phyloP scores from a whole-genome alignment of 2,329 filamentous ascomycete species.

The Paecilomyces variotii region DNA sequence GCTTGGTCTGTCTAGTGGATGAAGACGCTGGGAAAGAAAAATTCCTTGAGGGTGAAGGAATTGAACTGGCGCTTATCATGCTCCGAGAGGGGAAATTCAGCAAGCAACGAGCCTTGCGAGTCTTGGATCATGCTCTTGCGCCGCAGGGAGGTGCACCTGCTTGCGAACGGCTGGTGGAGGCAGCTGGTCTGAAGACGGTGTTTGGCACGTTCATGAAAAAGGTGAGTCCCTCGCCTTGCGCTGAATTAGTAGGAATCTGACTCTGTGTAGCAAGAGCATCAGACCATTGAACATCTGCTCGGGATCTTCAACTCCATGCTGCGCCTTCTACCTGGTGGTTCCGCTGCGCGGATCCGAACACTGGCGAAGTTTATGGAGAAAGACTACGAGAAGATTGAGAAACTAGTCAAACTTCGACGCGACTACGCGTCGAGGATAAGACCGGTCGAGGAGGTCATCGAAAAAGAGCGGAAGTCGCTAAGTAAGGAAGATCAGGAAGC shows the following conservation, averaged over 20 bases:
- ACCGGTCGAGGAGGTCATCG: slow-evolving; percentile 56
- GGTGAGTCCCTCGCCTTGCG: slow-evolving; percentile 15
- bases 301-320: slow-evolving; percentile 79
- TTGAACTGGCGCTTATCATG: slow-evolving; percentile 89
- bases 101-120: slow-evolving; percentile 66
- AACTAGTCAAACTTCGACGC: slow-evolving; percentile 61
- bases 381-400: slow-evolving; percentile 75
- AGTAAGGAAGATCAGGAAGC: slow-evolving; percentile 53
- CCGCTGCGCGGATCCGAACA: slow-evolving; percentile 68
- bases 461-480: slow-evolving; percentile 47
- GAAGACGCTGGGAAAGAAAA: slow-evolving; percentile 66
- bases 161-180: slow-evolving; percentile 71
- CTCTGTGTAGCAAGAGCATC: slow-evolving; percentile 47
- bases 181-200: slow-evolving; percentile 71
- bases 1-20: slow-evolving; percentile 71
- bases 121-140: slow-evolving; percentile 73
- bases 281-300: slow-evolving; percentile 69
- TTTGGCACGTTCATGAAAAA: slow-evolving; percentile 88
- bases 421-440: slow-evolving; percentile 60
- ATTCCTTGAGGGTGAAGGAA: slow-evolving; percentile 82
- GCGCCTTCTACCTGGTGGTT: slow-evolving; percentile 68
- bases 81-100: slow-evolving; percentile 79
- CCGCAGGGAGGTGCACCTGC: slow-evolving; percentile 52
- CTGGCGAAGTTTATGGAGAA: slow-evolving; percentile 95
- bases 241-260: slow-evolving; percentile 9